Conservation (phyloP, 2,329 filamentous ascomycete genomes). For the Cladosporium austrohemisphaericum region DNA sequence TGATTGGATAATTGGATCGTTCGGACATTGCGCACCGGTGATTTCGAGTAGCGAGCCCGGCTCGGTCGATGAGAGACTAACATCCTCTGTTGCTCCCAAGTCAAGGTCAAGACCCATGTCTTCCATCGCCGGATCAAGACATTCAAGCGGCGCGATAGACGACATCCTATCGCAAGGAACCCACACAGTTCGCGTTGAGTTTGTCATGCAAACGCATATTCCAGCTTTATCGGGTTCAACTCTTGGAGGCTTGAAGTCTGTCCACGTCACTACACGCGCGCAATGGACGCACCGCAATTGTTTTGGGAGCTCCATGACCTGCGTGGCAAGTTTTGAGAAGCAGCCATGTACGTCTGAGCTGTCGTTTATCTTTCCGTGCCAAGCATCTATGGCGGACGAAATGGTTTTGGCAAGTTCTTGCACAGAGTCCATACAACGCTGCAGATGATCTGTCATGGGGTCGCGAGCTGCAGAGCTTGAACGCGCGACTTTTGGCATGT, state of each 20-base stretch:
- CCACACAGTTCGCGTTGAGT: no score
- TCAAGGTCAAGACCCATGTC: no score
- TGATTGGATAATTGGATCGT: no score
- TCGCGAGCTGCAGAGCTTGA: no score
- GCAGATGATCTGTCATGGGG: not conserved
- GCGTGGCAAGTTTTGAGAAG: not conserved
- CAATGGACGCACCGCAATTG: not conserved
- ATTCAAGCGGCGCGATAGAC: no score
- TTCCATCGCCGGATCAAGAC: no score
- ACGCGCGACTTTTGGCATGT: no score
- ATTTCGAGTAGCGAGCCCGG: no score
- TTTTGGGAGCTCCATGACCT: not conserved
- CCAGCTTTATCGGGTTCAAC: not conserved
- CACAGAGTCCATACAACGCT: not conserved
- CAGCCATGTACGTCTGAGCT: not conserved
- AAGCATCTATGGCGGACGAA: not conserved
- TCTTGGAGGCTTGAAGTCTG: not conserved
- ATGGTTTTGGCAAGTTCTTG: slow-evolving; percentile 5
- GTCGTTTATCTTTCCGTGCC: not conserved
- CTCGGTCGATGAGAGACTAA: no score
- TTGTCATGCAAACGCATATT: not conserved
- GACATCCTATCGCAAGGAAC: no score
- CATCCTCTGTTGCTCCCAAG: no score
- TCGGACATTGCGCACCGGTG: no score
- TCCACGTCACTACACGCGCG: not conserved